Percentiles rank a stretch among this genome's conserved stretches.
These are phyloP conservation scores for Pseudogymnoascus sp. DNA, from an alignment of 2,329 filamentous ascomycete species.

Conservation along the genomic window DNA sequence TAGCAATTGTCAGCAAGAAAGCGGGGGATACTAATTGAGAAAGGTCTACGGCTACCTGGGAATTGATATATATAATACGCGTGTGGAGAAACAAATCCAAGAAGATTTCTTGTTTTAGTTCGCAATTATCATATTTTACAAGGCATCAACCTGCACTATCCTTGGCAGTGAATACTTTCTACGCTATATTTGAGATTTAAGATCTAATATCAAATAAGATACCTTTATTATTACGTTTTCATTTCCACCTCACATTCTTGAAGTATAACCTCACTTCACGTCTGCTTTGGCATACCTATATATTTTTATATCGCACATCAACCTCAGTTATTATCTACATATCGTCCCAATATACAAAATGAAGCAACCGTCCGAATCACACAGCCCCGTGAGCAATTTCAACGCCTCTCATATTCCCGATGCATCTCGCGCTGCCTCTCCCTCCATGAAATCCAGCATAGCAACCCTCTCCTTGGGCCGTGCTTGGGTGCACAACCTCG, in stretches of 20 bases:
- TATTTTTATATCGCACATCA: background rate
- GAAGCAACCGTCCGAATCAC: background rate
- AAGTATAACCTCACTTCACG: background rate
- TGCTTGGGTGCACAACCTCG: slow-evolving; percentile 58
- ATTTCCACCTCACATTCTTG: background rate
- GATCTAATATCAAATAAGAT: background rate
- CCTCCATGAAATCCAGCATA: slow-evolving; percentile 4
- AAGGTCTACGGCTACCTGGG: background rate
- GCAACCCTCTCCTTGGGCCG: slow-evolving; percentile 44
- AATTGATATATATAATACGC: background rate
- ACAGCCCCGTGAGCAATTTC: slow-evolving; percentile 2
- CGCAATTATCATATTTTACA: background rate
- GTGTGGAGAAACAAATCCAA: background rate
- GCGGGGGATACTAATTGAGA: background rate
- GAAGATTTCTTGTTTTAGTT: background rate
- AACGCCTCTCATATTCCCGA: background rate
- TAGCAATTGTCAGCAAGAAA: background rate
- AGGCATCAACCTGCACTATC: background rate
- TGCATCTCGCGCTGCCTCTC: background rate
- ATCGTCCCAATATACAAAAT: background rate
- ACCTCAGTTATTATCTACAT: background rate
- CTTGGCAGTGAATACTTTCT: background rate
- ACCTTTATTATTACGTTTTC: background rate
- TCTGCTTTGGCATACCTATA: background rate
- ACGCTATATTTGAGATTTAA: background rate